These are phyloP conservation scores for Phialophora expanda DNA, from an alignment of 2,329 filamentous ascomycete species.

Conservation along the genomic window DNA sequence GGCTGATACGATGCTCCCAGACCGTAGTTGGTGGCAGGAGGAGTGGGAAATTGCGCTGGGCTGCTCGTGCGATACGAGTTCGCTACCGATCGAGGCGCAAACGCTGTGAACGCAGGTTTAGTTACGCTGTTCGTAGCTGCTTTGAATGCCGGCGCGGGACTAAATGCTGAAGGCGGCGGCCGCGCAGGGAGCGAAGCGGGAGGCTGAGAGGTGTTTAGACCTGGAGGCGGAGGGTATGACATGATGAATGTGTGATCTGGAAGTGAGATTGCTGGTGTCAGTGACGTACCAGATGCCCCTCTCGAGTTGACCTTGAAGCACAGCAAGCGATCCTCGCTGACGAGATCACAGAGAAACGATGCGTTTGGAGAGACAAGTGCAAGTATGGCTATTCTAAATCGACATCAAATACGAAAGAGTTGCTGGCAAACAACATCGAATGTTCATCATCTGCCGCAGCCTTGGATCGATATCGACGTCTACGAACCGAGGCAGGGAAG, in stretches of 20 bases:
- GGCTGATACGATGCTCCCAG: conserved; percentile 40
- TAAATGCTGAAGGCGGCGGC: conserved; percentile 66
- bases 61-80: conserved; percentile 46
- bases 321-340: background rate
- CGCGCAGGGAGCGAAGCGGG: conserved; percentile 75
- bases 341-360: background rate
- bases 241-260: conserved; percentile 63
- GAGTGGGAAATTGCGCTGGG: conserved; percentile 47
- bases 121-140: conserved; percentile 51
- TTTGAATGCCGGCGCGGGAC: conserved; percentile 51
- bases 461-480: background rate
- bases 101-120: conserved; percentile 56
- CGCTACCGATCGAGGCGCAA: conserved; percentile 64
- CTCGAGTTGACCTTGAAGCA: conserved; percentile 15
- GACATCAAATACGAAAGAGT: background rate
- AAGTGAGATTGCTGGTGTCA: conserved; percentile 29
- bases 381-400: background rate
- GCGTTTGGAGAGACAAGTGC: background rate
- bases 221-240: conserved; percentile 87
- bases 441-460: background rate
- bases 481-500: background rate
- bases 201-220: conserved; percentile 57
- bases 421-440: background rate
- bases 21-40: conserved; percentile 44
- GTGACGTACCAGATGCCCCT: conserved; percentile 33